Conservation (phyloP, 768 basidiomycete species). For the Pleurotus platypus region DNA sequence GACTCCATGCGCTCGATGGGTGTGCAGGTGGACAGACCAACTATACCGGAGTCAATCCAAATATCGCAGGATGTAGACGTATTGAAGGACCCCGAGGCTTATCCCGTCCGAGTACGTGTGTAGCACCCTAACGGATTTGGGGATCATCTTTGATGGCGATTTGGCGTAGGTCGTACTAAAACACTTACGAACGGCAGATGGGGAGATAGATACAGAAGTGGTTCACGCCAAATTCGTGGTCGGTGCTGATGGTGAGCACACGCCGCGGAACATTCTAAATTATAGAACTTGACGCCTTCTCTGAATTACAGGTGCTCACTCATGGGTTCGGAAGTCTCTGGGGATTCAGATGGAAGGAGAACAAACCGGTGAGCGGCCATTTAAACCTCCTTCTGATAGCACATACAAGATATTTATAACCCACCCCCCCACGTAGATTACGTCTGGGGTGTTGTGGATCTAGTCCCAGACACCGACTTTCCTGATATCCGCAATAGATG, state of each 20-base stretch:
- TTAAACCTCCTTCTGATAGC: neutral
- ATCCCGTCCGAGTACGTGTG: conserved; percentile 33
- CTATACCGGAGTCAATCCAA: conserved; percentile 45
- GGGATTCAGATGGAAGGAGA: conserved; percentile 75
- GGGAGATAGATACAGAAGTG: conserved; percentile 41
- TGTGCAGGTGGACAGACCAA: conserved; percentile 46
- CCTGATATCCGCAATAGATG: conserved; percentile 69
- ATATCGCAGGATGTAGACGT: conserved; percentile 37
- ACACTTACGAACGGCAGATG: conserved; percentile 31
- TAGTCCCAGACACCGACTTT: conserved; percentile 67
- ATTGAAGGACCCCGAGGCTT: conserved; percentile 35
- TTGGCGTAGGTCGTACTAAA: conserved; percentile 39
- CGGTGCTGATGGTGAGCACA: conserved; percentile 62
- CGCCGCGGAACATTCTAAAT: neutral
- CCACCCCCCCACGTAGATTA: conserved; percentile 35
- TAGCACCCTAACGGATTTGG: neutral
- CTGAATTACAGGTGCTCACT: conserved; percentile 61
- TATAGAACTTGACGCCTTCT: neutral
- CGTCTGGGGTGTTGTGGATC: conserved; percentile 82
- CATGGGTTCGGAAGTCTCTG: conserved; percentile 72
- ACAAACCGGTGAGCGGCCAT: conserved; percentile 33
- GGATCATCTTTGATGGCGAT: neutral
- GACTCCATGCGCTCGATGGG: conserved; percentile 49
- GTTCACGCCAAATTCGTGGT: conserved; percentile 73
- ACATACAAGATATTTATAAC: neutral